phyloP scores from a whole-genome alignment of 495 filamentous ascomycete species.

The Penicillium cataractarum region DNA sequence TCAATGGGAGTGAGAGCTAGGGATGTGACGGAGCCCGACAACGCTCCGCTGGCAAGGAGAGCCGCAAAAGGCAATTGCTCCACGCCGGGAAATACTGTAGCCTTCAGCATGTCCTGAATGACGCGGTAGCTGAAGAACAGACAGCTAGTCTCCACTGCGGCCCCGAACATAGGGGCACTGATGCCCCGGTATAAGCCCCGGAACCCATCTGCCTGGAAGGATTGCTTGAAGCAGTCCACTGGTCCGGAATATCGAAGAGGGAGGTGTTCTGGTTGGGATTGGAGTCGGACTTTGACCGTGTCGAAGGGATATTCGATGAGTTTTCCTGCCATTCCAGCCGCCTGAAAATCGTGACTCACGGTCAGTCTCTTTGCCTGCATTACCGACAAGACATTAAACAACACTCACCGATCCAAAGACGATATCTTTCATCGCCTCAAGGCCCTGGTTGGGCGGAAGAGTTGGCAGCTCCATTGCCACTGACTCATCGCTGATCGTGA shows the following conservation, averaged over 20 bases:
- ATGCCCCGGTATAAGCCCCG: slow-evolving; percentile 90
- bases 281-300: slow-evolving; percentile 84
- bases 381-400: slow-evolving; percentile 3
- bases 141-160: slow-evolving; percentile 90
- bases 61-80: slow-evolving; percentile 70
- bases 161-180: slow-evolving; percentile 85
- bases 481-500: slow-evolving; percentile 42
- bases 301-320: slow-evolving; percentile 98
- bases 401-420: slow-evolving; percentile 77
- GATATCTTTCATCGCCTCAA: slow-evolving; percentile 79
- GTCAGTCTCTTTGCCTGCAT: slow-evolving; percentile 14
- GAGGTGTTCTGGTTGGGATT: slow-evolving; percentile 76
- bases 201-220: slow-evolving; percentile 70
- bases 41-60: slow-evolving; percentile 75
- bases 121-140: slow-evolving; percentile 88
- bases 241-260: slow-evolving; percentile 86
- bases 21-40: slow-evolving; percentile 87
- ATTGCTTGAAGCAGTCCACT: slow-evolving; percentile 90
- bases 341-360: slow-evolving; percentile 42
- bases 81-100: slow-evolving; percentile 51
- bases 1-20: slow-evolving; percentile 93
- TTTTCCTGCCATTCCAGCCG: slow-evolving; percentile 90
- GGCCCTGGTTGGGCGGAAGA: slow-evolving; percentile 54
- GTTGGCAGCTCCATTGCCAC: slow-evolving; percentile 49
- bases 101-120: slow-evolving; percentile 68